Conservation (phyloP, 495 filamentous ascomycete species). For the Thermothielavioides terrestris region DNA sequence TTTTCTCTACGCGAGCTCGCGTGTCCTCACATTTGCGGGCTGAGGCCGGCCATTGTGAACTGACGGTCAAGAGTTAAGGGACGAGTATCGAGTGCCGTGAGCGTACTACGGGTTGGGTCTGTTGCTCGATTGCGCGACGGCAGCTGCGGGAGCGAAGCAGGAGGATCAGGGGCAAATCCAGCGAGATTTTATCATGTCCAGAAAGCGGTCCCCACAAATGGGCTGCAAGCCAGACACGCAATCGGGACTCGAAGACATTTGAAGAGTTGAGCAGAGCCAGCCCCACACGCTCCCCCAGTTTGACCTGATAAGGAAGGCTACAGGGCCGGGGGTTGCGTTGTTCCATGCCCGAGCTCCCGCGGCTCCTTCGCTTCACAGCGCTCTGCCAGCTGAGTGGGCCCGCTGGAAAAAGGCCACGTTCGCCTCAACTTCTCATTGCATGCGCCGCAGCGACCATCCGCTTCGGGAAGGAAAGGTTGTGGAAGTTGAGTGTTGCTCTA, state of each 20-base stretch:
- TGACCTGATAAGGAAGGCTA: too few relatives aligned
- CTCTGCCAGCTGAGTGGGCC: background rate
- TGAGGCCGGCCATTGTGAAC: conserved; percentile 42
- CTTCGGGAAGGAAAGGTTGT: too few relatives aligned
- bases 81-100: background rate
- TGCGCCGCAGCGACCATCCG: too few relatives aligned
- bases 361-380: too few relatives aligned
- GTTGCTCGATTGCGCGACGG: background rate
- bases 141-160: background rate
- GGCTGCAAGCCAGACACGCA: conserved; percentile 3
- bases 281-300: too few relatives aligned
- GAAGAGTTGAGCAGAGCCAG: too few relatives aligned
- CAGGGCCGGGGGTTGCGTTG: background rate
- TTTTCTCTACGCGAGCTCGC: background rate
- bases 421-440: background rate
- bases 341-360: background rate
- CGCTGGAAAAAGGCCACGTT: conserved; percentile 8
- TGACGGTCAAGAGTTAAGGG: background rate
- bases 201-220: conserved; percentile 6
- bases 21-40: conserved; percentile 42
- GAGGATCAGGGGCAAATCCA: background rate
- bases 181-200: background rate
- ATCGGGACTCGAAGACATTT: background rate
- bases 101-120: background rate
- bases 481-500: too few relatives aligned